Evolutionary conservation across 202 grass and related monocot species (phyloP).

Genomic region (Elaeis oleifera): DNA sequence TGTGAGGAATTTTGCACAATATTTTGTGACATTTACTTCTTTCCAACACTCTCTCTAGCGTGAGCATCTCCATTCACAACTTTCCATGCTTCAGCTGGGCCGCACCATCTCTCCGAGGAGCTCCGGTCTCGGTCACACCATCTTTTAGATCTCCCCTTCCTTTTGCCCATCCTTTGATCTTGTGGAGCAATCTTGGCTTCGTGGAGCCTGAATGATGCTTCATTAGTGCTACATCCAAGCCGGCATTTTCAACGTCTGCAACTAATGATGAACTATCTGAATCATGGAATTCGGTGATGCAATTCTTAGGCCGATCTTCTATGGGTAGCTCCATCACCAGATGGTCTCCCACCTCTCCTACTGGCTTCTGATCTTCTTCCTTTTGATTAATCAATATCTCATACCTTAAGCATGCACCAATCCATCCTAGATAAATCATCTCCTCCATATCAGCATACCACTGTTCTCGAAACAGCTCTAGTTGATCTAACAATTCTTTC

Average conservation of each 20-base stretch:
- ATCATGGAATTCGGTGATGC: slow-evolving; percentile 33
- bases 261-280: slow-evolving; percentile 6
- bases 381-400: slow-evolving; percentile 38
- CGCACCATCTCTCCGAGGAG: background rate
- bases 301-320: slow-evolving; percentile 32
- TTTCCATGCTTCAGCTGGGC: background rate
- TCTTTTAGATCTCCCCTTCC: slow-evolving; percentile 20
- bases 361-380: slow-evolving; percentile 2
- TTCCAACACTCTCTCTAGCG: too few species aligned
- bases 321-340: slow-evolving; percentile 19
- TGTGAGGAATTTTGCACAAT: too few species aligned
- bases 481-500: slow-evolving; percentile 37
- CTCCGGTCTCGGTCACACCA: background rate
- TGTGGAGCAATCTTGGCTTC: slow-evolving; percentile 65
- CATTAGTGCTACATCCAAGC: slow-evolving; percentile 28
- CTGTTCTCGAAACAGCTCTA: slow-evolving; percentile 40
- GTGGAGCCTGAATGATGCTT: background rate
- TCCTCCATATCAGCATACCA: slow-evolving; percentile 81
- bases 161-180: slow-evolving; percentile 60
- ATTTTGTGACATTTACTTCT: too few species aligned
- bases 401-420: slow-evolving; percentile 63
- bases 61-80: background rate
- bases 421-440: slow-evolving; percentile 76
- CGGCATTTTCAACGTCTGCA: background rate
- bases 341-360: slow-evolving; percentile 38